Conservation (phyloP, 148 eudicot species). For the Spergularia bocconei region DNA sequence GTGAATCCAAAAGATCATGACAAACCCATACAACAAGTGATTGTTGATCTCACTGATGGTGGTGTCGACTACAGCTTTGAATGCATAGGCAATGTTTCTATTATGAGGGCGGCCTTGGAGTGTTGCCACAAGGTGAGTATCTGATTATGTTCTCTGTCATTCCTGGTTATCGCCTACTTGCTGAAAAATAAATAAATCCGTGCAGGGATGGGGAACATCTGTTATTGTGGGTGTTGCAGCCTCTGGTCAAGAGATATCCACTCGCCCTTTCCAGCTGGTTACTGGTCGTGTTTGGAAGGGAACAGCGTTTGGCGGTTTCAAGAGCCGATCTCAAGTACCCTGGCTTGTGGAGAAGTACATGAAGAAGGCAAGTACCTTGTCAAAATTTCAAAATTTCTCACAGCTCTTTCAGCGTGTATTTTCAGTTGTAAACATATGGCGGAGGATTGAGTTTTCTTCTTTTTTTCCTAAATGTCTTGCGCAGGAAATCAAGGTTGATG, state of each 20-base stretch:
- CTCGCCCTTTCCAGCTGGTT: slow-evolving; percentile 97
- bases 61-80: slow-evolving; percentile 99
- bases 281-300: slow-evolving; percentile 99
- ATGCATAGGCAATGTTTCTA: slow-evolving; percentile 91
- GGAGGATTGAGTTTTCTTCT: no score
- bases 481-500: slow-evolving; percentile 99
- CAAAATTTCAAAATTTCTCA: no score
- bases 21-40: slow-evolving; percentile 91
- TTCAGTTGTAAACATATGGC: no score
- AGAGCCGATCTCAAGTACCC: slow-evolving; percentile 99
- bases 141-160: not conserved
- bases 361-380: slow-evolving; percentile 59
- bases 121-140: slow-evolving; percentile 90
- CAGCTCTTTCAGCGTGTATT: not conserved
- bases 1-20: slow-evolving; percentile 90
- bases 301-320: slow-evolving; percentile 97
- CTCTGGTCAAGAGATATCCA: slow-evolving; percentile 92
- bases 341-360: slow-evolving; percentile 97
- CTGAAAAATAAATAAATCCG: not conserved
- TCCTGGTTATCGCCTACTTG: no score
- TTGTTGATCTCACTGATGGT: slow-evolving; percentile 95
- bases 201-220: slow-evolving; percentile 98
- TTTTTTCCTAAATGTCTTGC: not conserved
- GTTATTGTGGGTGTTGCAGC: slow-evolving; percentile 99
- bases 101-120: slow-evolving; percentile 96